Base-by-base conservation (phyloP, 2,329 filamentous ascomycete genomes). In the Xylariales sp. region DNA sequence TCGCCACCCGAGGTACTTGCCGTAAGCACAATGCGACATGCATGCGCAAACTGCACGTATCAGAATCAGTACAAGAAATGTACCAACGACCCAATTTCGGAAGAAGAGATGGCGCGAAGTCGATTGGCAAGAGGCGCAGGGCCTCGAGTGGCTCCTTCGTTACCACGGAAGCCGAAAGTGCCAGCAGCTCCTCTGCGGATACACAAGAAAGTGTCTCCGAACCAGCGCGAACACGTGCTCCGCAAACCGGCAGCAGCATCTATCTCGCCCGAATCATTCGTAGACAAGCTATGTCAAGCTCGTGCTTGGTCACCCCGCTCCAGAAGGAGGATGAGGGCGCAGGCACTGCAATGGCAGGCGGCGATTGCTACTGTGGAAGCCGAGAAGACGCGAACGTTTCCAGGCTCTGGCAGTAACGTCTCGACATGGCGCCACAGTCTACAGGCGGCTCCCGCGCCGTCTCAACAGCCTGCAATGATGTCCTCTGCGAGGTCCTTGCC, bases 41-140 rank as follows among this genome's bases (percentile, higher is more conserved):
- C 51, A 8, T 58, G 56, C n/a, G 53, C 54, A 10, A 58, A 56
- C 28, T 59, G 56, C 48, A 57, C 52, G 2, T 58, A 58, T 25
- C 55, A 58, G 35, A 54, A 51, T 12, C 52, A 56, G 43, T 54
- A 59, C 39, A 56, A 47, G 39, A 54, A 51, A 40, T 58, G 55
- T 43, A 53, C 52, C 15, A 57, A 57, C 27, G 50, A 49, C 2
- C 53, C 56, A 12, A 51, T 57, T 14, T 29, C 50, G 3, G 46
- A 53, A 16, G 47, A 52, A 20, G 54, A 57, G 32, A 40, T 45
- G 22, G 28, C 42, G 4, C 49, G 46, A 22, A 51, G 38, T 14
- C 47, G 50, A 18, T 38, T 49, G 14, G 31, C 38, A 10, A 46
- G 50, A 22, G 40, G 43, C 2, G 29, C 11, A 43, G 15, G 47